phyloP scores from a whole-genome alignment of 768 basidiomycete species.

The Lactarius sanguifluus region DNA sequence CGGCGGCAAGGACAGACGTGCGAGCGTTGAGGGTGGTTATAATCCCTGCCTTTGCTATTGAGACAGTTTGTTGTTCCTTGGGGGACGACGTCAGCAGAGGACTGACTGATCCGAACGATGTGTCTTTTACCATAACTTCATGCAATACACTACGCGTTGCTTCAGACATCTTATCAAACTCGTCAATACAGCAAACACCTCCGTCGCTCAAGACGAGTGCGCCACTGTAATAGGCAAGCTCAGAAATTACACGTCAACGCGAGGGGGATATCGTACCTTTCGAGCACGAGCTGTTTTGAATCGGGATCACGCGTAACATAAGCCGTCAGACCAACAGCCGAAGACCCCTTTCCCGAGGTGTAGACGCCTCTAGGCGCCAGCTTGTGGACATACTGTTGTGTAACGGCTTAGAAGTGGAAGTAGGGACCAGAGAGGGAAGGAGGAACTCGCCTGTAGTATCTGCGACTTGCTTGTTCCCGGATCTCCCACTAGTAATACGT shows the following conservation, averaged over 20 bases:
- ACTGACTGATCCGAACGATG: not conserved
- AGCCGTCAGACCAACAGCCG: slow-evolving; percentile 97
- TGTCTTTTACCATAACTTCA: slow-evolving; percentile 84
- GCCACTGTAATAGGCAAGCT: slow-evolving; percentile 52
- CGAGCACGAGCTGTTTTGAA: slow-evolving; percentile 95
- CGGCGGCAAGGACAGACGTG: slow-evolving; percentile 97
- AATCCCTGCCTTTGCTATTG: slow-evolving; percentile 98
- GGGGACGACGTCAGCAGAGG: not conserved
- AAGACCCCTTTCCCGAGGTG: slow-evolving; percentile 97
- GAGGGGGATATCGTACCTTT: slow-evolving; percentile 57
- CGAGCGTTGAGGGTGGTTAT: slow-evolving; percentile 97
- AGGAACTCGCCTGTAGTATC: slow-evolving; percentile 70
- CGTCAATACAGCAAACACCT: slow-evolving; percentile 97
- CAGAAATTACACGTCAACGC: not conserved
- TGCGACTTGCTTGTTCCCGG: slow-evolving; percentile 97
- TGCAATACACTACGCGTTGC: slow-evolving; percentile 96
- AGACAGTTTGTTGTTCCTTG: slow-evolving; percentile 99
- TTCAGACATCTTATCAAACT: slow-evolving; percentile 99
- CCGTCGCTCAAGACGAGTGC: slow-evolving; percentile 94
- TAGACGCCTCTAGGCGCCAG: slow-evolving; percentile 98
- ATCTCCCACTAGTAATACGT: slow-evolving; percentile 94
- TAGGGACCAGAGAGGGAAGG: not conserved
- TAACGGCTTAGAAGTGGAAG: slow-evolving; percentile 13
- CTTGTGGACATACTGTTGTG: slow-evolving; percentile 90
- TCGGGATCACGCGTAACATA: slow-evolving; percentile 99